Conservation (phyloP, 1,284 basidiomycete genomes). For the Entoloma clypeatum region DNA sequence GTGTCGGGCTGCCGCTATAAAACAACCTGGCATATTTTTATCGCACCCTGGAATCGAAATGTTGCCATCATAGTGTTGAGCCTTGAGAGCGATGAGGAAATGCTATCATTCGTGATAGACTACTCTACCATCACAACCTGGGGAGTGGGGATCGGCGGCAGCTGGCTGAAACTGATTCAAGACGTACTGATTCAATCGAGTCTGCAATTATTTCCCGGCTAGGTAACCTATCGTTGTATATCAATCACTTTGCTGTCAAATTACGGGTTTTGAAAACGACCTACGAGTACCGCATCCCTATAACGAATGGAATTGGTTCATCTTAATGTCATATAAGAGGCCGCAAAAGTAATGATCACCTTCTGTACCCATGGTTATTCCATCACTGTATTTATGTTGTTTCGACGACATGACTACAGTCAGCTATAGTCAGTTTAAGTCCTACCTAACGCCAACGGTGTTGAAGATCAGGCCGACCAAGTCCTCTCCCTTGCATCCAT, state of each 20-base stretch:
- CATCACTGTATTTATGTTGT: conserved; percentile 47
- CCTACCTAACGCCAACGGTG: conserved; percentile 75
- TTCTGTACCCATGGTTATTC: conserved; percentile 81
- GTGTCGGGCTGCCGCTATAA: conserved; percentile 81
- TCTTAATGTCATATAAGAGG: neutral
- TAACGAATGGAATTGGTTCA: conserved; percentile 3
- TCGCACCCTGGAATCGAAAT: conserved; percentile 84
- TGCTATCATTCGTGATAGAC: conserved; percentile 5
- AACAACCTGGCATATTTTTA: conserved; percentile 91
- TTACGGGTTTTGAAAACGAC: conserved; percentile 19
- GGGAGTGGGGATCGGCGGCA: neutral
- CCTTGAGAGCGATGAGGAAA: conserved; percentile 38
- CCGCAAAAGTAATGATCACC: conserved; percentile 40
- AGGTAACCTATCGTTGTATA: conserved; percentile 58
- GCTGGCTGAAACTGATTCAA: conserved; percentile 6
- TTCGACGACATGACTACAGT: neutral
- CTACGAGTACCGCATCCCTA: conserved; percentile 80
- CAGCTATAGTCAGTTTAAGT: neutral
- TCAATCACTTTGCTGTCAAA: conserved; percentile 9
- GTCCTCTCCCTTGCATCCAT: conserved; percentile 72
- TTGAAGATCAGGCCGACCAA: conserved; percentile 77
- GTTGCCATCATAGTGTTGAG: conserved; percentile 85
- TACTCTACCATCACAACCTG: conserved; percentile 62
- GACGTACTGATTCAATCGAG: conserved; percentile 79
- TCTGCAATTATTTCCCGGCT: conserved; percentile 90